These are phyloP conservation scores for Yamadazyma insecticola DNA, from an alignment of 805 yeast genomes.

Conservation along the genomic window DNA sequence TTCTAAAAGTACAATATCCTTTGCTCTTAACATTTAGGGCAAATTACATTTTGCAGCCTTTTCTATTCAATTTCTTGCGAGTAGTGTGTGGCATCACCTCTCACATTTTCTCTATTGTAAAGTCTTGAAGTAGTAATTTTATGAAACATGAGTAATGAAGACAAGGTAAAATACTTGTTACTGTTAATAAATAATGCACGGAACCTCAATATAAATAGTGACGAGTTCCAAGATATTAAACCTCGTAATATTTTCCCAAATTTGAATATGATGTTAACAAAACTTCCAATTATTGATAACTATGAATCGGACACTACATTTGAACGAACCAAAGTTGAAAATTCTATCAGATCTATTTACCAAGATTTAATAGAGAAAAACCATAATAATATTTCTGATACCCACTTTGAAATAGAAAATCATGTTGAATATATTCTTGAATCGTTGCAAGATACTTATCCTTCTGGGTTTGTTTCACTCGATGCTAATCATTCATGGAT, in stretches of 20 bases:
- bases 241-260: slow-evolving; percentile 8
- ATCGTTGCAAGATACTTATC: slow-evolving; percentile 38
- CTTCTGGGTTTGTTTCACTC: slow-evolving; percentile 46
- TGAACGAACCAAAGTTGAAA: slow-evolving; percentile 32
- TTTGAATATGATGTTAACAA: slow-evolving; percentile 10
- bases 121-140: too few species aligned
- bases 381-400: slow-evolving; percentile 4
- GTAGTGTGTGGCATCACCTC: too few species aligned
- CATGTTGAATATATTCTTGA: slow-evolving; percentile 44
- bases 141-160: too few species aligned
- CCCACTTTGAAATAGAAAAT: slow-evolving; percentile 15
- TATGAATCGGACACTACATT: slow-evolving; percentile 32
- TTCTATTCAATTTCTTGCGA: too few species aligned
- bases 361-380: slow-evolving; percentile 13
- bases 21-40: too few species aligned
- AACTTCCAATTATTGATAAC: slow-evolving; percentile 15
- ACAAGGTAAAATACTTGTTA: too few species aligned
- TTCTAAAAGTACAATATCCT: too few species aligned
- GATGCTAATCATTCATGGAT: slow-evolving; percentile 96
- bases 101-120: too few species aligned
- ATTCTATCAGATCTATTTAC: slow-evolving; percentile 24
- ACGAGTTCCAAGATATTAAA: slow-evolving; percentile 11
- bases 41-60: too few species aligned
- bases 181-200: too few species aligned
- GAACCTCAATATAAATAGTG: too few species aligned